A percentile compares a stretch with the other conserved stretches of the same genome.
Conservation (phyloP, 768 basidiomycete species). For the Russula brevipes region DNA sequence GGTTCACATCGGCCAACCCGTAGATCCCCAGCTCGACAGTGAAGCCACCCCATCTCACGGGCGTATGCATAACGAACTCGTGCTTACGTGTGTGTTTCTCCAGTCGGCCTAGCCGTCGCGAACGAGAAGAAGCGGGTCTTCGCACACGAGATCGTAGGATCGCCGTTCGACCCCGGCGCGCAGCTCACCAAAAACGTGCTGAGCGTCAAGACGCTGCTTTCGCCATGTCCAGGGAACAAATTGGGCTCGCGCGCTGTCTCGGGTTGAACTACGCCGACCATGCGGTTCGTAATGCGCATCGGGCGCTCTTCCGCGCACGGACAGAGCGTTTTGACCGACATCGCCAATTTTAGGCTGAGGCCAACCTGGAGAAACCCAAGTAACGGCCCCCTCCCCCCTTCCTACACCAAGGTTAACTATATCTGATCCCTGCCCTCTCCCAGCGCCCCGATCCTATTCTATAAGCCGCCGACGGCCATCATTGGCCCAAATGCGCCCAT, state of each 20-base stretch:
- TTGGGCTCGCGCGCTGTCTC: slow-evolving; percentile 68
- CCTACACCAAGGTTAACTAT: background rate
- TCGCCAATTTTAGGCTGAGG: slow-evolving; percentile 49
- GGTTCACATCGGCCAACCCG: slow-evolving; percentile 74
- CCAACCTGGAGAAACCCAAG: slow-evolving; percentile 59
- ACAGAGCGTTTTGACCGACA: background rate
- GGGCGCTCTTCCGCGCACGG: background rate
- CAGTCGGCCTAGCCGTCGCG: slow-evolving; percentile 56
- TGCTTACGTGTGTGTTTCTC: slow-evolving; percentile 1
- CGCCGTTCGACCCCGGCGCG: slow-evolving; percentile 59
- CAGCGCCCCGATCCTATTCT: slow-evolving; percentile 72
- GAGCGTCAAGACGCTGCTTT: slow-evolving; percentile 65
- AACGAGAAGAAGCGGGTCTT: slow-evolving; percentile 50
- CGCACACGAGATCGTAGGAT: slow-evolving; percentile 68
- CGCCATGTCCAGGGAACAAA: slow-evolving; percentile 62
- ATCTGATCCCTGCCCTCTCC: background rate
- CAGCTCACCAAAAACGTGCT: slow-evolving; percentile 58
- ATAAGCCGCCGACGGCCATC: slow-evolving; percentile 66
- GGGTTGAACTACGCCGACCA: slow-evolving; percentile 85
- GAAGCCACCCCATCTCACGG: slow-evolving; percentile 15
- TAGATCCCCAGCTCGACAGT: slow-evolving; percentile 65
- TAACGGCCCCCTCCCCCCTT: slow-evolving; percentile 32
- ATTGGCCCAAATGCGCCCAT: slow-evolving; percentile 67
- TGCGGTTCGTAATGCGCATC: slow-evolving; percentile 45
- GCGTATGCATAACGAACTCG: background rate